These are phyloP conservation scores for Fonsecaea multimorphosa DNA, from an alignment of 2,329 filamentous ascomycete species.

Conservation along the genomic window DNA sequence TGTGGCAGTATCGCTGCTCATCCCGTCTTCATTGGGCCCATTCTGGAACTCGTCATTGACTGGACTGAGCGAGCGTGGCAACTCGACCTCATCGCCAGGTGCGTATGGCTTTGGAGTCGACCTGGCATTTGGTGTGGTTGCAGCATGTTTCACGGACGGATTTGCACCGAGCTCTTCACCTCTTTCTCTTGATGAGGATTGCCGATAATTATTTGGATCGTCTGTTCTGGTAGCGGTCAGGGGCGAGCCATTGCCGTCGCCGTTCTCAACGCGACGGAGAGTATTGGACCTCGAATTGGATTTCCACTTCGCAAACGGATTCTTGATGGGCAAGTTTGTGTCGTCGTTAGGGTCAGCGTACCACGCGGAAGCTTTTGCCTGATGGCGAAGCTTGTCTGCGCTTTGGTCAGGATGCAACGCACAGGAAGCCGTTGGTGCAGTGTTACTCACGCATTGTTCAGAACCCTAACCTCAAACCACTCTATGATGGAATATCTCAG, in stretches of 20 bases:
- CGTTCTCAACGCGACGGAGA: constrained; percentile 26
- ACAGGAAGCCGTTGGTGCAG: neutral
- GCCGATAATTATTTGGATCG: constrained; percentile 31
- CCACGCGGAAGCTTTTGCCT: constrained; percentile 38
- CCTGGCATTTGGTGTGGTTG: constrained; percentile 24
- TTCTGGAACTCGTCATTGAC: constrained; percentile 13
- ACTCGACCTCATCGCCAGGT: constrained; percentile 23
- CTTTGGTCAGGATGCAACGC: neutral
- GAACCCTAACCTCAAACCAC: neutral
- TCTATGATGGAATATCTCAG: neutral
- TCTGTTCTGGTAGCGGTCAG: constrained; percentile 25
- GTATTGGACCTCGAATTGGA: constrained; percentile 22
- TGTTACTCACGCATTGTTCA: constrained; percentile 32
- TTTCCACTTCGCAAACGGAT: constrained; percentile 36
- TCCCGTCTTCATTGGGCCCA: constrained; percentile 16
- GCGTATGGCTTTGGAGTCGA: constrained; percentile 21
- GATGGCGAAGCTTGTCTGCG: constrained; percentile 37
- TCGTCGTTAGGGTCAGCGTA: constrained; percentile 34
- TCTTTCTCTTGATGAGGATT: constrained; percentile 10
- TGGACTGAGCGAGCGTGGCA: constrained; percentile 31
- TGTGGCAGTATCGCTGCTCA: constrained; percentile 24
- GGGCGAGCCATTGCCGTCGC: constrained; percentile 20
- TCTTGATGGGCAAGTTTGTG: constrained; percentile 26
- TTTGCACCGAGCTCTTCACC: constrained; percentile 21
- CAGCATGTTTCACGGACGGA: constrained; percentile 19